Base-by-base conservation (phyloP, 257 asterid species). In the Ballota nigra region DNA sequence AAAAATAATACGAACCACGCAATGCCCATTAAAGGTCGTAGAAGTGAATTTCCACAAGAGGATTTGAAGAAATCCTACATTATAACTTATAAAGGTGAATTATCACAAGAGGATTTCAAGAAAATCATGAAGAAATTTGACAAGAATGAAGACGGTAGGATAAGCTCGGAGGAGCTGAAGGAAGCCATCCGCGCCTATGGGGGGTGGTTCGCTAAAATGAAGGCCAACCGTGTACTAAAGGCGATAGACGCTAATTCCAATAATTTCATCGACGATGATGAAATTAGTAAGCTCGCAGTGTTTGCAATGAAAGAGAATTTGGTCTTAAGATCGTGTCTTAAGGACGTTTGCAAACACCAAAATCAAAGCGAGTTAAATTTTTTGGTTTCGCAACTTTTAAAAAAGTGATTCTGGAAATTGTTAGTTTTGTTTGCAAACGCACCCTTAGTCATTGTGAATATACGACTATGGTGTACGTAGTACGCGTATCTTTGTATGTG, bases 41-140 rank as follows among this genome's bases (percentile, higher is more conserved):
- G 81, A 53, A 4, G 56, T 0, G 83, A 67, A 20, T 24, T 83
- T 78, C 75, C 68, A 19, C 43, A 63, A 0, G 83, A 83, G 16
- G 83, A 81, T 16, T 86, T 81, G 80, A 83, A 77, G 83, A 81
- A 75, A 61, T n/a, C n/a, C n/a, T n/a, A n/a, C n/a, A n/a, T n/a
- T n/a, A n/a, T n/a, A n/a, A n/a, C n/a, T n/a, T 15, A 79, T 1
- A 81, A 81, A 53, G 6, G 56, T 0, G 83, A 67, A 20, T 24
- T 83, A 79, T 77, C 68, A 19, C 43, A 63, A 0, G 83, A 83
- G 16, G 83, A 81, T 16, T 86, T 81, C 81, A 83, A 77, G 83
- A 81, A 75, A 61, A 83, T 85, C 84, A 12, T 86, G 56, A 75
- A 24, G 83, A 75, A 20, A 11, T 81, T 77, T 24, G 86, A 81